phyloP scores from a whole-genome alignment of 805 yeast genomes.

The Myxozyma monticola region DNA sequence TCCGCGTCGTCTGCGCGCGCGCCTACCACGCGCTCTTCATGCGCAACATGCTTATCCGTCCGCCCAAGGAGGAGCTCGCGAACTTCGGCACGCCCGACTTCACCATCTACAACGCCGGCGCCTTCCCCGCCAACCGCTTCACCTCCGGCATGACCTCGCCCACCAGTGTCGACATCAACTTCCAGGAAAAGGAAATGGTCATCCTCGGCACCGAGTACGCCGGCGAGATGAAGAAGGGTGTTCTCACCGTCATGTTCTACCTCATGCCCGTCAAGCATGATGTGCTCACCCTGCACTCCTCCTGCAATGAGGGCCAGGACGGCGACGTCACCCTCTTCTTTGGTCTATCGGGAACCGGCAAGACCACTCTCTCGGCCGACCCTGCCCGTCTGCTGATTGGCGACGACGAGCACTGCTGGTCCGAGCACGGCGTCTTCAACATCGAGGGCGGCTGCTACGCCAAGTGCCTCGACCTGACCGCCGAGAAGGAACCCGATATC shows the following conservation, averaged over 20 bases:
- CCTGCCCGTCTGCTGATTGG: slow-evolving; percentile 92
- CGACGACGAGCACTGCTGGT: slow-evolving; percentile 99
- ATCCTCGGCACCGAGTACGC: slow-evolving; percentile 98
- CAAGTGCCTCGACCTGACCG: slow-evolving; percentile 84
- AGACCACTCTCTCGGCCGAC: slow-evolving; percentile 95
- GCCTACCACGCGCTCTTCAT: slow-evolving; percentile 97
- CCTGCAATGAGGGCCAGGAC: slow-evolving; percentile 80
- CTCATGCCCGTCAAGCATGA: slow-evolving; percentile 93
- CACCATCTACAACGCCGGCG: slow-evolving; percentile 98
- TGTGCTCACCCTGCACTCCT: slow-evolving; percentile 90
- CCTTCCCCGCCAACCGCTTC: slow-evolving; percentile 95
- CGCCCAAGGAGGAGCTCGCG: slow-evolving; percentile 82
- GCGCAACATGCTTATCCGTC: slow-evolving; percentile 97
- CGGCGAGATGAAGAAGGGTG: slow-evolving; percentile 99
- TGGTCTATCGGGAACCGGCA: slow-evolving; percentile 97
- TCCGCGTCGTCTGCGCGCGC: slow-evolving; percentile 50
- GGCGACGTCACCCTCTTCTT: slow-evolving; percentile 93
- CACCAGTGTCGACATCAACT: slow-evolving; percentile 93
- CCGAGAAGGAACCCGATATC: slow-evolving; percentile 96
- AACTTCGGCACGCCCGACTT: slow-evolving; percentile 96
- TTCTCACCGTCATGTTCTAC: slow-evolving; percentile 98
- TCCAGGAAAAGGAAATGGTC: slow-evolving; percentile 98
- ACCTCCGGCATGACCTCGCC: slow-evolving; percentile 97
- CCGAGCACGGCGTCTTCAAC: slow-evolving; percentile 96
- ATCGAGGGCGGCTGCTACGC: slow-evolving; percentile 99